Conservation (phyloP, 225 moss, liverwort and hornwort genomes). For the Sphagnum tenellum region DNA sequence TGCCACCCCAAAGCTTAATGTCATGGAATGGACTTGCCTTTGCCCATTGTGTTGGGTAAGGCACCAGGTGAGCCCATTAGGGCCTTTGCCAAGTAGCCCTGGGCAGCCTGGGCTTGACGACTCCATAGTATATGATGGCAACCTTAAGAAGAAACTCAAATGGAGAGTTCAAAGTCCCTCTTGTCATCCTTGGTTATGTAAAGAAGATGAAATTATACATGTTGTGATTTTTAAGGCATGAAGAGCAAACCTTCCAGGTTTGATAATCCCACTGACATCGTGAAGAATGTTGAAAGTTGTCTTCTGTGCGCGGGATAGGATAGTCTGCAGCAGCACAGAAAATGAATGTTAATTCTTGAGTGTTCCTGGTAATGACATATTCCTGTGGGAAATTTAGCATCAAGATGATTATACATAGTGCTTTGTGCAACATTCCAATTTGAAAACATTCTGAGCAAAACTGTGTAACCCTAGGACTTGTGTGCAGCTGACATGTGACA, state of each 20-base stretch:
- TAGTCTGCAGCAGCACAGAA: slow-evolving; percentile 8
- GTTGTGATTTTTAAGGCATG: too few relatives aligned
- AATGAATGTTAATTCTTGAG: too few relatives aligned
- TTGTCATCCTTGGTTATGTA: background rate
- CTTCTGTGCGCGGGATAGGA: slow-evolving; percentile 45
- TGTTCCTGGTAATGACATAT: too few relatives aligned
- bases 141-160: too few relatives aligned
- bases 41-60: too few relatives aligned
- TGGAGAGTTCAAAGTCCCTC: slow-evolving; percentile 5
- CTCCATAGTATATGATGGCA: too few relatives aligned
- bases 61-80: too few relatives aligned
- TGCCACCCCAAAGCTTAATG: too few relatives aligned
- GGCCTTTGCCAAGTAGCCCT: too few relatives aligned
- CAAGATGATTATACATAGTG: background rate
- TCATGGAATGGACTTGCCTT: too few relatives aligned
- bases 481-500: background rate
- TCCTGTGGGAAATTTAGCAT: slow-evolving; percentile 12
- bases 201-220: background rate
- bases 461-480: background rate
- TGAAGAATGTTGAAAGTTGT: slow-evolving; percentile 53
- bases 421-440: background rate
- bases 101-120: too few relatives aligned
- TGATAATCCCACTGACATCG: slow-evolving; percentile 63
- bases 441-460: too few relatives aligned
- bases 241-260: slow-evolving; percentile 43